Percentiles rank a stretch among this genome's conserved stretches.
These are phyloP conservation scores for Cladophialophora exuberans DNA, from an alignment of 2,329 filamentous ascomycete genomes.

Conservation along the genomic window DNA sequence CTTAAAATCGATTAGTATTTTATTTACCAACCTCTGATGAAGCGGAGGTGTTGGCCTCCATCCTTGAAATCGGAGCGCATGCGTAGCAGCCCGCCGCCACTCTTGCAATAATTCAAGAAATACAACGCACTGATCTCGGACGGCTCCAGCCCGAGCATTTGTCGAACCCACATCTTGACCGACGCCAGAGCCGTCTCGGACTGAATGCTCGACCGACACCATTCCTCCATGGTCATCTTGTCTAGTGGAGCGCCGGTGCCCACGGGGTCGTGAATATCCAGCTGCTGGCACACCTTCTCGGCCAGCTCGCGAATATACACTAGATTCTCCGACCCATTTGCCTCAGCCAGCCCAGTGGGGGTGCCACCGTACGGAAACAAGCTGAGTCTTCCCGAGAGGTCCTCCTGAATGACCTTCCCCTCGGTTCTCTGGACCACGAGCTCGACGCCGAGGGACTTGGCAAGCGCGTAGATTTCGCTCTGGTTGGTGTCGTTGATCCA, in stretches of 20 bases:
- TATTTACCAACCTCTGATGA: constrained; percentile 46
- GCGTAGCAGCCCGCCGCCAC: constrained; percentile 54
- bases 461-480: constrained; percentile 42
- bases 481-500: constrained; percentile 64
- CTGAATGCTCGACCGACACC: constrained; percentile 27
- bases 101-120: constrained; percentile 60
- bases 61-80: constrained; percentile 57
- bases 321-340: constrained; percentile 31
- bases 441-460: constrained; percentile 38
- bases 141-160: constrained; percentile 56
- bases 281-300: constrained; percentile 41
- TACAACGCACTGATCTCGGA: constrained; percentile 54
- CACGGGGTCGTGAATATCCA: constrained; percentile 26
- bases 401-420: constrained; percentile 34
- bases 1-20: background rate
- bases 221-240: constrained; percentile 4
- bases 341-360: background rate
- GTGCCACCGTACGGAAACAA: background rate
- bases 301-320: constrained; percentile 42
- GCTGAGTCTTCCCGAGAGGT: background rate
- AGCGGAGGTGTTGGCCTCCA: constrained; percentile 60
- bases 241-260: background rate
- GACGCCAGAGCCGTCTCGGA: constrained; percentile 36
- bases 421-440: constrained; percentile 52
- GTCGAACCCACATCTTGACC: constrained; percentile 51